Evolutionary conservation across 208 protist genomes (phyloP).

Genomic region (Borovskyia barvae): DNA sequence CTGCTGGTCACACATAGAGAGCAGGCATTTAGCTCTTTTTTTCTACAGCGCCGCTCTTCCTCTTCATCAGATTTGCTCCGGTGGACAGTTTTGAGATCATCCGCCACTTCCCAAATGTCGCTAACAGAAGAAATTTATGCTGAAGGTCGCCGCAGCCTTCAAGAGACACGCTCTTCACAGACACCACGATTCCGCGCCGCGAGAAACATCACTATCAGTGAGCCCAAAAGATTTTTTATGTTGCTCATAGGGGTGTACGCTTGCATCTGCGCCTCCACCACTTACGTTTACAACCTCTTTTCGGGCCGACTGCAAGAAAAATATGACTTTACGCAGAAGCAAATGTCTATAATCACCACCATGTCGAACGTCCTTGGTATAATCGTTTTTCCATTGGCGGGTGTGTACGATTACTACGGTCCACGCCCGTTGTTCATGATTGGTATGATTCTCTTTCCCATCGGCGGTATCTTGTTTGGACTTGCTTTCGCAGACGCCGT

Average conservation of each 20-base stretch:
- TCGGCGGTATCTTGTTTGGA: slow-evolving; percentile 50
- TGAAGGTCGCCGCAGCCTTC: slow-evolving; percentile 16
- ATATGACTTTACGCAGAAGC: slow-evolving; percentile 67
- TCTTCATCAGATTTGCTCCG: too few species aligned
- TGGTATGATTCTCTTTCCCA: slow-evolving; percentile 43
- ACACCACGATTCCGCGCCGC: slow-evolving; percentile 8
- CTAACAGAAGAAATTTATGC: slow-evolving; percentile 15
- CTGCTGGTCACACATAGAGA: too few species aligned
- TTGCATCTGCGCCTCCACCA: slow-evolving; percentile 62
- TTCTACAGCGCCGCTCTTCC: too few species aligned
- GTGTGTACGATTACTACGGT: slow-evolving; percentile 75
- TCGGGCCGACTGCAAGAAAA: slow-evolving; percentile 66
- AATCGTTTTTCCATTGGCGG: slow-evolving; percentile 55
- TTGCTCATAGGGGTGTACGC: slow-evolving; percentile 54
- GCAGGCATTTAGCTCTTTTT: too few species aligned
- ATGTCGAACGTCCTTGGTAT: slow-evolving; percentile 41
- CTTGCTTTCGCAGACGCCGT: slow-evolving; percentile 60
- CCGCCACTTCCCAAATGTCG: too few species aligned
- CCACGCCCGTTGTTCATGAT: slow-evolving; percentile 63
- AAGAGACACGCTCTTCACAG: slow-evolving; percentile 17
- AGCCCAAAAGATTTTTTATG: slow-evolving; percentile 65
- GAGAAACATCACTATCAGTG: slow-evolving; percentile 29
- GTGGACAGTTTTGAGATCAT: too few species aligned
- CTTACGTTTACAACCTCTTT: slow-evolving; percentile 78
- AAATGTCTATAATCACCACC: slow-evolving; percentile 77